phyloP scores from a whole-genome alignment of 164 flowering plant species.

The Vitis labrusca region DNA sequence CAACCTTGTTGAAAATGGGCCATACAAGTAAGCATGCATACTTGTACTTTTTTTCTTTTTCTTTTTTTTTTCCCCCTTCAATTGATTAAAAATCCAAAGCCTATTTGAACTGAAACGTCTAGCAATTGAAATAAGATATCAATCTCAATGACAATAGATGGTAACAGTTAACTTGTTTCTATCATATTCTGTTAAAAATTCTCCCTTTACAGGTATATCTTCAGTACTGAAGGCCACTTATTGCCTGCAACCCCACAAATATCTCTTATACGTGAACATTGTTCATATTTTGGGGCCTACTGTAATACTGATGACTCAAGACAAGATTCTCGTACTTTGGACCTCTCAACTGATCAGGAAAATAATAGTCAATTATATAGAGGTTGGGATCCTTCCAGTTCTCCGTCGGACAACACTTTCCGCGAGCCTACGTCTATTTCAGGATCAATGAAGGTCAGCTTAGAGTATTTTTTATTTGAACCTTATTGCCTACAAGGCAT shows the following conservation, averaged over 20 bases:
- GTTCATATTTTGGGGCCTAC: conserved; percentile 84
- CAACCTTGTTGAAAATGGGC: conserved; percentile 94
- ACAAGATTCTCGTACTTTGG: conserved; percentile 24
- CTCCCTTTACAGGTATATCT: conserved; percentile 62
- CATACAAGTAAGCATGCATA: conserved; percentile 70
- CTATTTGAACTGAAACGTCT: neutral
- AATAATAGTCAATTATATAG: conserved; percentile 33
- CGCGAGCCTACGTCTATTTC: conserved; percentile 30
- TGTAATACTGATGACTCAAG: conserved; percentile 43
- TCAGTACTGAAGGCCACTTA: conserved; percentile 96
- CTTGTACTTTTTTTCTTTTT: too few species aligned
- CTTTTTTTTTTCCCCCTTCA: neutral
- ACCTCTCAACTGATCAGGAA: conserved; percentile 30
- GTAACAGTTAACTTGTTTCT: neutral
- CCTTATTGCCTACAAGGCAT: neutral
- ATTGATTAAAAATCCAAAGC: too few species aligned
- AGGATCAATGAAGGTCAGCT: conserved; percentile 72
- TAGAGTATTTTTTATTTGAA: neutral
- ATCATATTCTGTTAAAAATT: neutral
- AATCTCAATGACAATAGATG: too few species aligned
- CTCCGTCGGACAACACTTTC: conserved; percentile 20
- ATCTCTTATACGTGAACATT: conserved; percentile 74
- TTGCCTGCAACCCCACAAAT: conserved; percentile 88
- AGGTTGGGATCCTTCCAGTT: conserved; percentile 17
- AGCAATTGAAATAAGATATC: neutral